Evolutionary conservation across 768 basidiomycete species (phyloP).

Genomic region (Tulasnella sp.): DNA sequence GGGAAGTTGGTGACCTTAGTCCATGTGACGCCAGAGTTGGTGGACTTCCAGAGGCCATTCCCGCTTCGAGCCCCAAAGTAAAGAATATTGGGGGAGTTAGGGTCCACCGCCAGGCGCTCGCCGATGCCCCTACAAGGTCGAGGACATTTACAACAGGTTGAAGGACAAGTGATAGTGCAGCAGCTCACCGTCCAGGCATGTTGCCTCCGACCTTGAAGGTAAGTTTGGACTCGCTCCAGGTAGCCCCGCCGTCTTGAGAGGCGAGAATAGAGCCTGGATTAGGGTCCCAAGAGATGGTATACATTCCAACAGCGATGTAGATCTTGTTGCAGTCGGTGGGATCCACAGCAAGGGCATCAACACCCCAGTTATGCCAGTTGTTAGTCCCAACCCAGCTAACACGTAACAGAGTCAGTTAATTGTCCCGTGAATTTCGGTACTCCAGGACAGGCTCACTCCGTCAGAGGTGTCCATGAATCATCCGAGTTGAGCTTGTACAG

Average conservation of each 20-base stretch:
- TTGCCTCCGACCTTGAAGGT: conserved; percentile 68
- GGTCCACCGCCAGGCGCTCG: conserved; percentile 59
- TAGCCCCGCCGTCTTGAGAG: conserved; percentile 55
- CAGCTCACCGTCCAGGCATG: conserved; percentile 56
- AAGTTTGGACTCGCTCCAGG: conserved; percentile 48
- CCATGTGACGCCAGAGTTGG: conserved; percentile 56
- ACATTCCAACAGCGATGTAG: conserved; percentile 30
- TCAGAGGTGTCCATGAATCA: conserved; percentile 26
- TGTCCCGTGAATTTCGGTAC: too few relatives aligned
- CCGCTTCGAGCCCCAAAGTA: conserved; percentile 64
- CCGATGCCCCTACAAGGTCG: conserved; percentile 24
- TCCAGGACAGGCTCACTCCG: conserved; percentile 11
- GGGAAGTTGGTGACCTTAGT: conserved; percentile 56
- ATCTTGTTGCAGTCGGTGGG: conserved; percentile 53
- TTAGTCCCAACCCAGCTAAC: conserved; percentile 7
- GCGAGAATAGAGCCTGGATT: conserved; percentile 60
- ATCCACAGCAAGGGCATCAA: conserved; percentile 61
- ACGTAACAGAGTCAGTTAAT: background rate
- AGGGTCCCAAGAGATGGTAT: conserved; percentile 51
- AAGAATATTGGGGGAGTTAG: conserved; percentile 56
- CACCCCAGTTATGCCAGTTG: conserved; percentile 47
- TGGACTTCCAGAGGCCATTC: conserved; percentile 64
- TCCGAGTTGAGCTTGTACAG: conserved; percentile 24
- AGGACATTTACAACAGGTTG: conserved; percentile 31
- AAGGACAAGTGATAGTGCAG: background rate